A percentile compares a stretch with the other conserved stretches of the same genome.
Conservation (phyloP, 108 stramenopile genomes). For the Cyclotella choctawhatcheeana region DNA sequence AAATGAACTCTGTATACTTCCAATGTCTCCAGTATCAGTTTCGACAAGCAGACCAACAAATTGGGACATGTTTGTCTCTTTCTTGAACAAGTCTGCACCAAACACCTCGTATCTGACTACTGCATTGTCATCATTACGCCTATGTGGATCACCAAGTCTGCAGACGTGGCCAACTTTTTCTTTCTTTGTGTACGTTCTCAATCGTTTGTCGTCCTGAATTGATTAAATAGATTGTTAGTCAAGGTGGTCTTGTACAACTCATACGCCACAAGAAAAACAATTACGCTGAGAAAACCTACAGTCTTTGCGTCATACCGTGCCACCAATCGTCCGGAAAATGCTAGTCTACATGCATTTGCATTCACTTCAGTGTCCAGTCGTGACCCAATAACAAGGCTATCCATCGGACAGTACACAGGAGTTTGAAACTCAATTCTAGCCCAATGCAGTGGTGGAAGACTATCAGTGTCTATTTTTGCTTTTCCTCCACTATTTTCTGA, state of each 20-base stretch:
- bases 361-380: conserved; percentile 84
- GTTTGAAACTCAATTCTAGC: conserved; percentile 90
- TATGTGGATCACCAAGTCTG: conserved; percentile 81
- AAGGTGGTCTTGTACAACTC: too few species aligned
- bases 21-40: conserved; percentile 81
- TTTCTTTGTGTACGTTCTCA: conserved; percentile 82
- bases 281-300: conserved; percentile 12
- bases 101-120: conserved; percentile 86
- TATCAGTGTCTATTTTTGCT: conserved; percentile 7
- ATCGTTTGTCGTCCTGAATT: conserved; percentile 44
- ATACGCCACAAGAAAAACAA: too few species aligned
- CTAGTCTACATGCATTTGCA: conserved; percentile 84
- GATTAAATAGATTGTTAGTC: not conserved
- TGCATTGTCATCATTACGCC: conserved; percentile 69
- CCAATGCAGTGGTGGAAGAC: conserved; percentile 84
- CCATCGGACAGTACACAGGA: conserved; percentile 88
- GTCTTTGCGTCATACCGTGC: conserved; percentile 57
- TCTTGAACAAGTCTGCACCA: conserved; percentile 88
- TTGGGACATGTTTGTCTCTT: conserved; percentile 87
- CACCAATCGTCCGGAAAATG: conserved; percentile 91
- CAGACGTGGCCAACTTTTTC: conserved; percentile 68
- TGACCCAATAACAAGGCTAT: conserved; percentile 91
- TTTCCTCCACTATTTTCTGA: conserved; percentile 21
- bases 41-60: conserved; percentile 87
- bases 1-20: conserved; percentile 83